Percentiles rank a stretch among this genome's conserved stretches.
Conservation (phyloP, 352 stramenopile species). For the Phytophthora pseudosyringae region DNA sequence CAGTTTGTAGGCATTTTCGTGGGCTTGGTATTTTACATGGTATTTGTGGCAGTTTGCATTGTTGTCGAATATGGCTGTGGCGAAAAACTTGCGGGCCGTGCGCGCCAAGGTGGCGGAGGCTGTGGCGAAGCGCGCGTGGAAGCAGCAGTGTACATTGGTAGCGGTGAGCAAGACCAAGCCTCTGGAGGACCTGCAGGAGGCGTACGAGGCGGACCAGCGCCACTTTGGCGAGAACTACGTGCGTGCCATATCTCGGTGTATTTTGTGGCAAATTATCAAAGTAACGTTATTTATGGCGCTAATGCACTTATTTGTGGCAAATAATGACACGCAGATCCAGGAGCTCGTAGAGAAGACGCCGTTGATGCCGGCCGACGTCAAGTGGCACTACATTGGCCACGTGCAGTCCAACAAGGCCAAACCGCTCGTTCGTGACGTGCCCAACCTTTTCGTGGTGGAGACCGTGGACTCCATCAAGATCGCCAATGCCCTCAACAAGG, state of each 20-base stretch:
- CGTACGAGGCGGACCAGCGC: conserved; percentile 92
- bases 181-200: conserved; percentile 83
- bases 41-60: background rate
- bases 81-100: conserved; percentile 67
- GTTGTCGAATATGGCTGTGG: conserved; percentile 43
- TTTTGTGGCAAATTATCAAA: background rate
- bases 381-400: conserved; percentile 99
- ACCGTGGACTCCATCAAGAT: conserved; percentile 97
- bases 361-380: conserved; percentile 87
- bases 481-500: conserved; percentile 95
- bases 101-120: conserved; percentile 67
- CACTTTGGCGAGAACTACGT: conserved; percentile 99
- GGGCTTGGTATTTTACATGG: too few relatives aligned
- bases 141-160: conserved; percentile 86
- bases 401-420: conserved; percentile 99
- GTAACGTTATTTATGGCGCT: conserved; percentile 13
- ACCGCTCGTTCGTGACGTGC: conserved; percentile 88
- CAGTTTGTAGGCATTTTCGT: too few relatives aligned
- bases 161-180: conserved; percentile 97
- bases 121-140: conserved; percentile 52
- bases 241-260: conserved; percentile 15
- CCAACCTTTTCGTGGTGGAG: conserved; percentile 96
- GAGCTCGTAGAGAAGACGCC: conserved; percentile 96
- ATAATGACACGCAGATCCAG: conserved; percentile 76
- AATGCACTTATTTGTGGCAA: conserved; percentile 25